phyloP scores from a whole-genome alignment of 345 rosid genomes.

The Linum usitatissimum region DNA sequence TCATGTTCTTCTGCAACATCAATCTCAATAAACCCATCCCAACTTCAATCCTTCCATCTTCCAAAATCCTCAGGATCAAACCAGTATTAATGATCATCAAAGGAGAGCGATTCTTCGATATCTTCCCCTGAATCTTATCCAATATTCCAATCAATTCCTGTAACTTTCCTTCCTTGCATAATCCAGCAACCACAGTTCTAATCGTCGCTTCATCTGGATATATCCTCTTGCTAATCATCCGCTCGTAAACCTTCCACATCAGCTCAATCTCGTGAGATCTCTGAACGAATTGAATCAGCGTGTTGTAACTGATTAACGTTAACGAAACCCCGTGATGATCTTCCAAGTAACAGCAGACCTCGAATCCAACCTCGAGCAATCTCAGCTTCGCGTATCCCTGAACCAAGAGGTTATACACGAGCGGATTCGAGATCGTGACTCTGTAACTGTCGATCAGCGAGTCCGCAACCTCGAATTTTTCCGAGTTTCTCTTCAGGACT shows the following conservation, averaged over 20 bases:
- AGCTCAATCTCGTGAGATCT: constrained; percentile 41
- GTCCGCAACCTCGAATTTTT: constrained; percentile 29
- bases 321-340: constrained; percentile 35
- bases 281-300: constrained; percentile 41
- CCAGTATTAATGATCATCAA: constrained; percentile 46
- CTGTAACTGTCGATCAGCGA: constrained; percentile 40
- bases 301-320: constrained; percentile 44
- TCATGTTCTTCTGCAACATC: constrained; percentile 58
- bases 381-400: constrained; percentile 62
- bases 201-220: constrained; percentile 45
- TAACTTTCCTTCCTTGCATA: constrained; percentile 70
- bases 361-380: constrained; percentile 44
- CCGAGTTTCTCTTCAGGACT: constrained; percentile 23
- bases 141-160: constrained; percentile 36
- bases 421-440: constrained; percentile 28
- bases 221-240: constrained; percentile 34
- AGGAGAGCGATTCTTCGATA: constrained; percentile 58
- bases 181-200: constrained; percentile 36
- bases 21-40: constrained; percentile 48
- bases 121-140: constrained; percentile 55
- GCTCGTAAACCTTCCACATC: constrained; percentile 65
- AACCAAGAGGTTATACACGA: constrained; percentile 55
- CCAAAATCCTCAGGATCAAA: constrained; percentile 40
- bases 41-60: constrained; percentile 31
- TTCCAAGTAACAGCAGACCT: constrained; percentile 36